Percentiles rank a stretch among this genome's conserved stretches.
Evolutionary conservation across 1,284 basidiomycete species (phyloP).

Genomic region (Coriolopsis trogii): DNA sequence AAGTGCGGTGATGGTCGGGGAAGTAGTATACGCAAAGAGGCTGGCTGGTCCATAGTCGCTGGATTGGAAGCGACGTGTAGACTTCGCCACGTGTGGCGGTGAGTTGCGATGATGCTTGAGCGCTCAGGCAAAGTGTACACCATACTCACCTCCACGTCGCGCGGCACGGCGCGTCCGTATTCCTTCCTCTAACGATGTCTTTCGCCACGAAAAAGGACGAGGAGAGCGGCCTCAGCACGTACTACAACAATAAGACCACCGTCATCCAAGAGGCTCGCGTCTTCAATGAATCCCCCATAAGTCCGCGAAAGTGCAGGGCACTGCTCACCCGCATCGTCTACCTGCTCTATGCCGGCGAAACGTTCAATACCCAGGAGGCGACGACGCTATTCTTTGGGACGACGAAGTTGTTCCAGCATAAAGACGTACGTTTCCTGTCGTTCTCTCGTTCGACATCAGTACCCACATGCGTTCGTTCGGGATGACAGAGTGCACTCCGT

Average conservation of each 20-base stretch:
- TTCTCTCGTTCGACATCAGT: conserved; percentile 4
- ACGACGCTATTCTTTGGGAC: conserved; percentile 99
- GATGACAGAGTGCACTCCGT: conserved; percentile 81
- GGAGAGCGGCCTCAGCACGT: conserved; percentile 83
- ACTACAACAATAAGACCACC: conserved; percentile 94
- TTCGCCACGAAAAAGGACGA: conserved; percentile 91
- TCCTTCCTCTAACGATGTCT: conserved; percentile 53
- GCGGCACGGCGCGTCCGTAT: conserved; percentile 18
- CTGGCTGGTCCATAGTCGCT: too few relatives aligned
- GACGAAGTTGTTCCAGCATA: conserved; percentile 99
- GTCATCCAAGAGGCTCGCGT: conserved; percentile 98
- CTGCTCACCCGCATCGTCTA: conserved; percentile 97
- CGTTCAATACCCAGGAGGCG: conserved; percentile 94
- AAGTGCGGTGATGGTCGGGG: too few relatives aligned
- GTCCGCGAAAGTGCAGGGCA: conserved; percentile 94
- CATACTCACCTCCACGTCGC: conserved; percentile 20
- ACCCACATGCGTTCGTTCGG: conserved; percentile 2
- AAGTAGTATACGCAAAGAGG: too few relatives aligned
- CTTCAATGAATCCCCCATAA: conserved; percentile 99
- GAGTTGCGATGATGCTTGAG: conserved; percentile 20
- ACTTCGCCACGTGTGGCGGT: conserved; percentile 19
- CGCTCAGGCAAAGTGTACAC: conserved; percentile 9
- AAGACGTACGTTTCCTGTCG: conserved; percentile 83
- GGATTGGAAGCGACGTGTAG: neutral
- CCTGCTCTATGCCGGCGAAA: conserved; percentile 95